Base-by-base conservation (phyloP, 371 early-diverging fungal genomes). In the Umbelopsis sp. region DNA sequence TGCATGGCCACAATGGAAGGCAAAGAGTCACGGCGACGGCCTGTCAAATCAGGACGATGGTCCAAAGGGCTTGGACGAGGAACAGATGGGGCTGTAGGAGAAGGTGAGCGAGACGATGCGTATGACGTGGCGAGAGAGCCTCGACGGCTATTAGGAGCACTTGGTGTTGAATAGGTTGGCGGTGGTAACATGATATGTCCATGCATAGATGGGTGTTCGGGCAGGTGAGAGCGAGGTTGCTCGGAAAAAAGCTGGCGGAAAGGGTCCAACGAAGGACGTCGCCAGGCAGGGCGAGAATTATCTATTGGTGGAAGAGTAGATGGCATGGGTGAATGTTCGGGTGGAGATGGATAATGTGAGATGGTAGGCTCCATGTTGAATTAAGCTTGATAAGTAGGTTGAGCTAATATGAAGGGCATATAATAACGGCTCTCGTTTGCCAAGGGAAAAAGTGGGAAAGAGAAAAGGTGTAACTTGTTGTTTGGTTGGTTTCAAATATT, bases 81-180 rank as follows among this genome's bases (percentile, higher is more conserved):
- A 51, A 57, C 57, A 4, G 57, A 57, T 35, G 52, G 65, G 29
- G 63, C 63, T 20, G 45, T 22, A 18, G 63, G 64, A 11, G 65
- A 65, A 66, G 57, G 50, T n/a, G 70, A 66, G n/a, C 66, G 70
- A 18, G 70, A 70, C n/a, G 65, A 71, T 65, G 48, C 65, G 50
- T 51, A 69, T 18, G 57, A 57, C 2, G 83, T 80, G 7, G 80
- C 77, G 50, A 77, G 35, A 14, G 81, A 80, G 0, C 74, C 81
- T 69, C 83, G 70, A 53, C 80, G 74, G 52, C 79, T 80, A 18
- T 57, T 57, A 1, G 57, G 57, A 57, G 57, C 65, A 50, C 63
- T 70, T 20, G 69, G 46, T 14, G 69, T 57, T 32, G 69, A 41
- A 65, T 69, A 57, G 11, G 44, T 37, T 7, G 32, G 35, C 25